Evolutionary conservation across 805 yeast genomes (phyloP).

Genomic region (Candida sanyiensis): DNA sequence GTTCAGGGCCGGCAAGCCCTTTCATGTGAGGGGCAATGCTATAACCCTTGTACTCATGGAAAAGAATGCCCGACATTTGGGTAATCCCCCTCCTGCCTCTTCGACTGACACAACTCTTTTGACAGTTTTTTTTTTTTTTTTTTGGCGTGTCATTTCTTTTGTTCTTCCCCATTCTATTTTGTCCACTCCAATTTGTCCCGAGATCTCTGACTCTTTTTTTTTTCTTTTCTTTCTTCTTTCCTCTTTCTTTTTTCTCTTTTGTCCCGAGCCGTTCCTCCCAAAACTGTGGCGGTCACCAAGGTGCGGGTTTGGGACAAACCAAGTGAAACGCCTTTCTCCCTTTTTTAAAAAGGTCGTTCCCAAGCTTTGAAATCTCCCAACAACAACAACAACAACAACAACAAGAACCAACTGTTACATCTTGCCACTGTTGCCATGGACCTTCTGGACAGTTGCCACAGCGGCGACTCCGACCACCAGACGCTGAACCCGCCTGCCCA

Average conservation of each 20-base stretch:
- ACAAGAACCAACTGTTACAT: too few relatives aligned
- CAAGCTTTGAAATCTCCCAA: not conserved
- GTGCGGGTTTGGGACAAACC: not conserved
- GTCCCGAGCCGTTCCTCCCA: not conserved
- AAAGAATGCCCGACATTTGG: slow-evolving; percentile 9
- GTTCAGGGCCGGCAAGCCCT: not conserved
- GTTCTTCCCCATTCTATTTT: too few relatives aligned
- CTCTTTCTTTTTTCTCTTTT: not conserved
- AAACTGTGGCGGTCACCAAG: slow-evolving; percentile 3
- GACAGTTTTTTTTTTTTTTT: not conserved
- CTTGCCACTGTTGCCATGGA: too few relatives aligned
- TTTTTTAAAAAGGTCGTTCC: not conserved
- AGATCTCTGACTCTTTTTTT: not conserved
- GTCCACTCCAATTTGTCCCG: not conserved
- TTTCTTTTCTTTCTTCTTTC: not conserved
- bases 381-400: not conserved
- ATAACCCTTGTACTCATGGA: slow-evolving; percentile 23
- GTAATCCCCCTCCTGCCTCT: too few relatives aligned
- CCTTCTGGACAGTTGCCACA: slow-evolving; percentile 4
- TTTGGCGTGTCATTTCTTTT: not conserved
- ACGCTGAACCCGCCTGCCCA: too few relatives aligned
- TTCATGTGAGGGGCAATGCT: slow-evolving; percentile 12
- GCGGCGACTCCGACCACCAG: too few relatives aligned
- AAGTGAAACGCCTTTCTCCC: not conserved
- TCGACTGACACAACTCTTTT: too few relatives aligned